These are phyloP conservation scores for Papilionanthe hybrid DNA, from an alignment of 116 monocot genomes.

Conservation along the genomic window DNA sequence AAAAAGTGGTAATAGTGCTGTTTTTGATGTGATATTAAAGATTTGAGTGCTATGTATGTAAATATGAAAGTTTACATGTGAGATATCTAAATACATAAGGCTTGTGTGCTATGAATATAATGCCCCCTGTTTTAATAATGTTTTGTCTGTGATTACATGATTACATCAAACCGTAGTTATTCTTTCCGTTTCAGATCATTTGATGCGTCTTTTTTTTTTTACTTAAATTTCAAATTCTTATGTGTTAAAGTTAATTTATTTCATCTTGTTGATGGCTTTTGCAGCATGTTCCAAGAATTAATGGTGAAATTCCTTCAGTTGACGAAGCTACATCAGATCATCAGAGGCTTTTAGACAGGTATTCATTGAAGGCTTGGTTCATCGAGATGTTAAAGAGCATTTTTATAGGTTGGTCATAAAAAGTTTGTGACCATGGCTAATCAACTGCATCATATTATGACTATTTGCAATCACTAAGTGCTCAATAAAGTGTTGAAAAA, in stretches of 20 bases:
- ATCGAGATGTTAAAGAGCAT: not conserved
- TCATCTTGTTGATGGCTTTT: conserved; percentile 8
- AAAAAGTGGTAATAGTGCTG: not conserved
- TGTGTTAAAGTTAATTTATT: not conserved
- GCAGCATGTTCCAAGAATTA: conserved; percentile 68
- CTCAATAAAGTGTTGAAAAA: no score
- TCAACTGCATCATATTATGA: no score
- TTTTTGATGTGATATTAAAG: no score
- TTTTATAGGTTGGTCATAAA: no score
- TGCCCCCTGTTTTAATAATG: no score
- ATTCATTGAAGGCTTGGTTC: conserved; percentile 4
- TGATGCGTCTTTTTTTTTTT: not conserved
- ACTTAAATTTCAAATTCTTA: not conserved
- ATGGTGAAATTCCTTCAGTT: conserved; percentile 66
- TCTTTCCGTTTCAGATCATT: not conserved
- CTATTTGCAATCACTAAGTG: no score
- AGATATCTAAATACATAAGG: no score
- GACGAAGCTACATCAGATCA: conserved; percentile 72
- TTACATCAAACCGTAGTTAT: not conserved
- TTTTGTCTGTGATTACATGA: not conserved
- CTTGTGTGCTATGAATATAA: no score
- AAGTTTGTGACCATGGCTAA: no score
- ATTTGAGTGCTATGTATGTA: no score
- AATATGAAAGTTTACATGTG: no score
- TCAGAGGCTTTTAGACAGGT: conserved; percentile 66